These are phyloP conservation scores for Beauveria bassiana DNA, from an alignment of 2,329 filamentous ascomycete species.

Conservation along the genomic window DNA sequence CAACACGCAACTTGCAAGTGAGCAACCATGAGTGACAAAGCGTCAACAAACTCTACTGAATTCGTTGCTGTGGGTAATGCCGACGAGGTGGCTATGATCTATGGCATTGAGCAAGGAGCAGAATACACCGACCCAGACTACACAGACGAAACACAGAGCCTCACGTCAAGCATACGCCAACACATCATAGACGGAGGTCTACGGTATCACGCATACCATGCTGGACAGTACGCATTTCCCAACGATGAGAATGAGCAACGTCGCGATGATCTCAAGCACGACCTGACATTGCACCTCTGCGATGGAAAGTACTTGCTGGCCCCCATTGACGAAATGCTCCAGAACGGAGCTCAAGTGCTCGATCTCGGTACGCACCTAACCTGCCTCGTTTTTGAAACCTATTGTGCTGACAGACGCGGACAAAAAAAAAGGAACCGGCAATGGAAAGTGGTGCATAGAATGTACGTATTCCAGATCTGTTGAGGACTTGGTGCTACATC, in stretches of 20 bases:
- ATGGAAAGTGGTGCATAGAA: conserved; percentile 43
- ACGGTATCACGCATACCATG: conserved; percentile 34
- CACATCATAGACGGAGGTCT: conserved; percentile 34
- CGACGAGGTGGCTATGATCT: conserved; percentile 23
- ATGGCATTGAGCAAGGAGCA: conserved; percentile 25
- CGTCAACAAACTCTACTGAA: not conserved
- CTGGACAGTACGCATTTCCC: conserved; percentile 34
- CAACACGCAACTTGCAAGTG: not conserved
- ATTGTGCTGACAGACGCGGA: conserved; percentile 12
- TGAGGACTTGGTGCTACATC: not conserved
- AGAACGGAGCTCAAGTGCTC: conserved; percentile 32
- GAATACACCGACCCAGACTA: conserved; percentile 17
- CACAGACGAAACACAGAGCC: conserved; percentile 29
- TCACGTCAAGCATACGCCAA: conserved; percentile 35
- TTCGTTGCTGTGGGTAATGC: conserved; percentile 23
- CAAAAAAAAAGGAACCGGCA: conserved; percentile 24
- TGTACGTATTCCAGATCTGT: conserved; percentile 27
- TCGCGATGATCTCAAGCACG: conserved; percentile 34
- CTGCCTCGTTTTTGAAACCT: conserved; percentile 1
- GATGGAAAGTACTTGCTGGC: conserved; percentile 35
- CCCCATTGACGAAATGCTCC: conserved; percentile 32
- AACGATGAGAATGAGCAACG: conserved; percentile 36
- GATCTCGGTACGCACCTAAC: conserved; percentile 33
- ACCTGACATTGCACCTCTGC: conserved; percentile 31
- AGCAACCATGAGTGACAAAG: not conserved